Percentiles rank a stretch among this genome's conserved stretches.
Conservation (phyloP, 495 filamentous ascomycete genomes). For the Annulohypoxylon moriforme region DNA sequence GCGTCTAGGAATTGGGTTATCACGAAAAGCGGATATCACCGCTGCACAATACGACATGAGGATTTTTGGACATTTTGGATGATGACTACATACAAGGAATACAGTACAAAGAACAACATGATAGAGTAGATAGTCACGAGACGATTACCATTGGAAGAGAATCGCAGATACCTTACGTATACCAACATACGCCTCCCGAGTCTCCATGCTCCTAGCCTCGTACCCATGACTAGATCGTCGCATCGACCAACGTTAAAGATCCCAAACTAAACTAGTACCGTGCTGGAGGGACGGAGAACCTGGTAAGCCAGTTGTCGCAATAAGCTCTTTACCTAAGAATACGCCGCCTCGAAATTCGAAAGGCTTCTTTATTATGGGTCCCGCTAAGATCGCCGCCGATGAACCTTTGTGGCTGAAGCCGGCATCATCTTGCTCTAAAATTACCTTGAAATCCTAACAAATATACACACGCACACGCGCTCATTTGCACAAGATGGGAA, state of each 20-base stretch:
- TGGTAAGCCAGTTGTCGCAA: conserved; percentile 24
- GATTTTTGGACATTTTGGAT: neutral
- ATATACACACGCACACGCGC: neutral
- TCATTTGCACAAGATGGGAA: neutral
- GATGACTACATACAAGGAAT: conserved; percentile 6
- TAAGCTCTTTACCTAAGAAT: conserved; percentile 21
- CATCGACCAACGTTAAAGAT: neutral
- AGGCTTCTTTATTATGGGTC: neutral
- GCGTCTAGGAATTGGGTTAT: neutral
- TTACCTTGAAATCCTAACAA: neutral
- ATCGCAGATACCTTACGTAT: neutral
- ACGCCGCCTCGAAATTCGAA: neutral
- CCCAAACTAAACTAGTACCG: neutral
- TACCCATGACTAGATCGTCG: neutral
- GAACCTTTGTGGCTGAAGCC: neutral
- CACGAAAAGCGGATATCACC: conserved; percentile 11
- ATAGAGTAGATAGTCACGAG: conserved; percentile 26
- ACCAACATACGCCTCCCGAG: no score
- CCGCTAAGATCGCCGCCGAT: neutral
- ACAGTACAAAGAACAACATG: neutral
- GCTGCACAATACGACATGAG: conserved; percentile 1
- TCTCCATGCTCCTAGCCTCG: neutral
- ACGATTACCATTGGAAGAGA: neutral
- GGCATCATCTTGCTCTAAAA: conserved; percentile 2
- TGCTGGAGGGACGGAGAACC: neutral